Evolutionary conservation across 352 stramenopile genomes (phyloP).

Genomic region (Elongisporangium senticosum): DNA sequence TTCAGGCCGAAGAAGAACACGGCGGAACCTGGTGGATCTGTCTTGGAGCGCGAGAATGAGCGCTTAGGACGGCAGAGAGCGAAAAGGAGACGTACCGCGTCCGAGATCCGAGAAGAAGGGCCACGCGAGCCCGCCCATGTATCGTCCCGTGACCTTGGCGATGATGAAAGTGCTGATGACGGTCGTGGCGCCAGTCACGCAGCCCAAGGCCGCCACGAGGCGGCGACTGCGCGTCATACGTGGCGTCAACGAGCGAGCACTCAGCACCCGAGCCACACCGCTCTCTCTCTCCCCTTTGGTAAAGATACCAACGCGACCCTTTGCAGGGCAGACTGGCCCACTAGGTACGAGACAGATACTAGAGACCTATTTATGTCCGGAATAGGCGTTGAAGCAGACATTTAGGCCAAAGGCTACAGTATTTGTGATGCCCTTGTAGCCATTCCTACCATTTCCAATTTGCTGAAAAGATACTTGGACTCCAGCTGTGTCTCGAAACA

Average conservation of each 20-base stretch:
- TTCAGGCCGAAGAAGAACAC: slow-evolving; percentile 50
- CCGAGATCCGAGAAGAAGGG: slow-evolving; percentile 56
- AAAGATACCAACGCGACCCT: not conserved
- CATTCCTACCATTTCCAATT: too few species aligned
- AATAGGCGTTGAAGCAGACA: too few species aligned
- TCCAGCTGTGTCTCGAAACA: too few species aligned
- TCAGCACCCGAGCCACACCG: not conserved
- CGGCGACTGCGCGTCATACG: not conserved
- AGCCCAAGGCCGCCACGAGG: slow-evolving; percentile 12
- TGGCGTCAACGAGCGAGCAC: not conserved
- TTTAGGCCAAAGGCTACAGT: too few species aligned
- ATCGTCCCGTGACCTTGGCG: slow-evolving; percentile 25
- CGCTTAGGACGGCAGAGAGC: not conserved
- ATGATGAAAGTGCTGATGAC: slow-evolving; percentile 26
- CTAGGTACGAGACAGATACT: too few species aligned
- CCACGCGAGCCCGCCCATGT: slow-evolving; percentile 45
- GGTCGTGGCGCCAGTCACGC: slow-evolving; percentile 17
- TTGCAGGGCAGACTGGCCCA: not conserved
- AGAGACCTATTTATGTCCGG: too few species aligned
- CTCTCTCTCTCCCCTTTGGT: not conserved
- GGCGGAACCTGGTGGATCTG: slow-evolving; percentile 42
- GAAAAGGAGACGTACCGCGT: slow-evolving; percentile 19
- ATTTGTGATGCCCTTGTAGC: too few species aligned
- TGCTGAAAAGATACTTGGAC: too few species aligned
- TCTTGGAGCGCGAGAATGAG: not conserved